phyloP scores from a whole-genome alignment of 2,329 filamentous ascomycete genomes.

The Colletotrichum falcatum region DNA sequence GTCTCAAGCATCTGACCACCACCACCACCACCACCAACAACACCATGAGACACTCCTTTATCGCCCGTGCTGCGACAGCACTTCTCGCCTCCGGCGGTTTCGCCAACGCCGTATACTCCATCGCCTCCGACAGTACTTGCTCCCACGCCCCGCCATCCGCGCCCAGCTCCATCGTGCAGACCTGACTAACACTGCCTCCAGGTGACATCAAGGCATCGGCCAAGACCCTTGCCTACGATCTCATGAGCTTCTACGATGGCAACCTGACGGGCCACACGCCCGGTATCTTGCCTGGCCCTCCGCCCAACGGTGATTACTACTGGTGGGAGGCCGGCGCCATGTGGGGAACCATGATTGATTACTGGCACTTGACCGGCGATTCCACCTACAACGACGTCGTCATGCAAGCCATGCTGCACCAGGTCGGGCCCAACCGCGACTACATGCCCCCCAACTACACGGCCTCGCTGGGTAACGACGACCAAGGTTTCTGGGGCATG shows the following conservation, averaged over 20 bases:
- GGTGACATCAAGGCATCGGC: constrained; percentile 61
- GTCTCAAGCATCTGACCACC: constrained; percentile 17
- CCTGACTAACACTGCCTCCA: constrained; percentile 44
- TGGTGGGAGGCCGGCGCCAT: constrained; percentile 81
- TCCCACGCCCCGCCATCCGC: background rate
- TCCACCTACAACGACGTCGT: constrained; percentile 70
- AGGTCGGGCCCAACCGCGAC: constrained; percentile 66
- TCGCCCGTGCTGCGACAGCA: constrained; percentile 28
- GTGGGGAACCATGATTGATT: constrained; percentile 77
- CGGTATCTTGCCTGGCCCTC: constrained; percentile 69
- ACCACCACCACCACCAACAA: background rate
- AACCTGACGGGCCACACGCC: constrained; percentile 64
- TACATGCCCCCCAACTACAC: constrained; percentile 73
- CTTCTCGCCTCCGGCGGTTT: constrained; percentile 19
- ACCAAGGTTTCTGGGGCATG: constrained; percentile 78
- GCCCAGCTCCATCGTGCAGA: background rate
- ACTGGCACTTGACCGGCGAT: constrained; percentile 77
- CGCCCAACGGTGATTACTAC: constrained; percentile 67
- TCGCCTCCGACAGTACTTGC: constrained; percentile 33
- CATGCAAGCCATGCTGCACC: constrained; percentile 67
- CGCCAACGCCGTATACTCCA: constrained; percentile 32
- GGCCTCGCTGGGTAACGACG: constrained; percentile 71
- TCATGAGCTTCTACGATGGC: constrained; percentile 64
- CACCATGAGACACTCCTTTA: constrained; percentile 29
- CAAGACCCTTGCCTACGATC: constrained; percentile 61